Conservation (phyloP, 169 alveolate species). For the Eimeria praecox region DNA sequence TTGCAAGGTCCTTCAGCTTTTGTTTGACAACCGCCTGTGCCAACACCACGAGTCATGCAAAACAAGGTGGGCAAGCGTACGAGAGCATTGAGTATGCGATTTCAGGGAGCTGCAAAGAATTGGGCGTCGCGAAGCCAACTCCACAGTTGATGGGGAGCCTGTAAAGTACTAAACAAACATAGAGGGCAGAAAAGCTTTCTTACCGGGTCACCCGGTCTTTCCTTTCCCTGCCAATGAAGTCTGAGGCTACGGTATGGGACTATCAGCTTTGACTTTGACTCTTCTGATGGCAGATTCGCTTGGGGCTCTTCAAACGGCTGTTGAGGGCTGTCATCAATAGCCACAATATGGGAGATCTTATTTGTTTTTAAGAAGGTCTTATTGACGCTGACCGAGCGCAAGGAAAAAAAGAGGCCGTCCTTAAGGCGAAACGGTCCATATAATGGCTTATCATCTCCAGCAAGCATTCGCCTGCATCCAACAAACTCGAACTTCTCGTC, state of each 20-base stretch:
- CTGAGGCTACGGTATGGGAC: constrained; percentile 17
- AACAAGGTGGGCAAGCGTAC: not conserved
- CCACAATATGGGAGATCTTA: constrained; percentile 52
- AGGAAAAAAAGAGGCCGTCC: constrained; percentile 51
- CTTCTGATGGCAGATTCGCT: not conserved
- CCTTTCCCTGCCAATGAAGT: not conserved
- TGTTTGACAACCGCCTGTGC: not conserved
- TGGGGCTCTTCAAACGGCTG: not conserved
- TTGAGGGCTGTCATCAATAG: constrained; percentile 9
- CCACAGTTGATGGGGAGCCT: not conserved
- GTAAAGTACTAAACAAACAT: not conserved
- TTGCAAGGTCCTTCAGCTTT: constrained; percentile 23
- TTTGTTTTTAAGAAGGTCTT: constrained; percentile 5
- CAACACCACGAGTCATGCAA: not conserved
- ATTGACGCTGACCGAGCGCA: not conserved
- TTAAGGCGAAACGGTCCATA: constrained; percentile 59
- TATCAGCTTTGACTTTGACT: not conserved
- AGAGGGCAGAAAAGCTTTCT: not conserved
- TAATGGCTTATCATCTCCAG: not conserved
- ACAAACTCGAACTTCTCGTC: constrained; percentile 12
- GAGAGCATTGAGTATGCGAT: not conserved
- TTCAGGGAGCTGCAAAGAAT: not conserved
- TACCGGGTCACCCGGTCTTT: not conserved
- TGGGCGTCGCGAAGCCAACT: not conserved
- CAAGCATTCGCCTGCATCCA: not conserved